These are phyloP conservation scores for Pyrus betulifolia DNA, from an alignment of 306 rosid genomes.

Conservation along the genomic window DNA sequence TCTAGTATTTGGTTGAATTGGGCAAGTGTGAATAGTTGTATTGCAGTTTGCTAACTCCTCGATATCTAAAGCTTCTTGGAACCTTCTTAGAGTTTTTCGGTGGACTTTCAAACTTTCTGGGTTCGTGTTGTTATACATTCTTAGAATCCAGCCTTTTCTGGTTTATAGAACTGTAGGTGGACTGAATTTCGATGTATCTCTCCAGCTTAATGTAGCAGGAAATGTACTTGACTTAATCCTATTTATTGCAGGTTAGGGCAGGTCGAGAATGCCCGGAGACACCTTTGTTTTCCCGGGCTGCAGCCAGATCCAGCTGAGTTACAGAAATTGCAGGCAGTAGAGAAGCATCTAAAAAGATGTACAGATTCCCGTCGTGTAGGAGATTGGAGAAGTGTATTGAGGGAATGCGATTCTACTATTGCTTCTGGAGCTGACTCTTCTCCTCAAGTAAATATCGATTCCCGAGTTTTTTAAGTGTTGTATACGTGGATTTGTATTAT, in stretches of 20 bases:
- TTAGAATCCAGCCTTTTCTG: background rate
- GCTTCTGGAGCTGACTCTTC: slow-evolving; percentile 71
- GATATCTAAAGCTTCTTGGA: background rate
- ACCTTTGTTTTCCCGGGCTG: slow-evolving; percentile 46
- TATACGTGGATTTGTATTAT: background rate
- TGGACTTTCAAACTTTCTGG: background rate
- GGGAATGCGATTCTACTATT: slow-evolving; percentile 65
- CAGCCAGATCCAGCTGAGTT: slow-evolving; percentile 51
- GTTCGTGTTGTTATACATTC: background rate
- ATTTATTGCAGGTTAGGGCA: slow-evolving; percentile 69
- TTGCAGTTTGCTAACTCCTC: background rate
- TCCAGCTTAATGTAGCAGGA: background rate
- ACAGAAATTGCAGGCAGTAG: slow-evolving; percentile 61
- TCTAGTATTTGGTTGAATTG: background rate
- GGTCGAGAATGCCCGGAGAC: slow-evolving; percentile 73
- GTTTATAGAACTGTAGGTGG: background rate
- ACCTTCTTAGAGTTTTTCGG: background rate
- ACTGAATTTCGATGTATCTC: background rate
- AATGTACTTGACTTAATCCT: background rate
- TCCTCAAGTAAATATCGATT: slow-evolving; percentile 48
- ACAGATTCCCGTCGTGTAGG: slow-evolving; percentile 61
- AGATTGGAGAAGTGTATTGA: slow-evolving; percentile 72
- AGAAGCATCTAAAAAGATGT: slow-evolving; percentile 69
- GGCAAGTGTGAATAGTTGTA: background rate
- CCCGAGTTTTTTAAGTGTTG: background rate